phyloP scores from a whole-genome alignment of 2,329 filamentous ascomycete genomes.

The Fusarium sp. region DNA sequence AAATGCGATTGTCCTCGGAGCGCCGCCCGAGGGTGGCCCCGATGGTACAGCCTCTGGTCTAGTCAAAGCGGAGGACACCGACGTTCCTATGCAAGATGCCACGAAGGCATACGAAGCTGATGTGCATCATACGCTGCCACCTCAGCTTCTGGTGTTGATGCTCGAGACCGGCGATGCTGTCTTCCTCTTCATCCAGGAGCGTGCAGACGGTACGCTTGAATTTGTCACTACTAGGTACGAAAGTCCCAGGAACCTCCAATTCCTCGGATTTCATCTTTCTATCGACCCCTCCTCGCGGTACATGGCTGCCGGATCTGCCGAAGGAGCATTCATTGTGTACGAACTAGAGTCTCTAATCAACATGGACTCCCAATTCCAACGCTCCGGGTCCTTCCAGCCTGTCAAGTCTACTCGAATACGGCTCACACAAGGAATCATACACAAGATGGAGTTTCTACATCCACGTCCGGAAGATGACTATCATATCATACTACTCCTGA shows the following conservation, averaged over 20 bases:
- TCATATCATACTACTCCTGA: slow-evolving; percentile 83
- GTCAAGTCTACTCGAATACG: slow-evolving; percentile 66
- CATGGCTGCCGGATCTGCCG: slow-evolving; percentile 78
- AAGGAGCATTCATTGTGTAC: slow-evolving; percentile 80
- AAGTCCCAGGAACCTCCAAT: slow-evolving; percentile 71
- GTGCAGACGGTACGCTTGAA: slow-evolving; percentile 61
- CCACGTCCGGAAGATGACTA: slow-evolving; percentile 76
- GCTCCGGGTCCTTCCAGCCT: slow-evolving; percentile 66
- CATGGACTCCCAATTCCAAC: slow-evolving; percentile 66
- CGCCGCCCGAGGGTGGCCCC: slow-evolving; percentile 53
- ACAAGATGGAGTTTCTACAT: slow-evolving; percentile 89
- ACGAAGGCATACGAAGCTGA: slow-evolving; percentile 19
- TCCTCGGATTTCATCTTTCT: slow-evolving; percentile 76
- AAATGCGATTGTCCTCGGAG: slow-evolving; percentile 82
- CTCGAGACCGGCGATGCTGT: slow-evolving; percentile 81
- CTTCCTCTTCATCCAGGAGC: slow-evolving; percentile 78
- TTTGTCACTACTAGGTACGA: slow-evolving; percentile 75
- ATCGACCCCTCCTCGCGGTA: slow-evolving; percentile 83
- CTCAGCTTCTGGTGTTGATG: slow-evolving; percentile 85
- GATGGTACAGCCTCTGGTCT: slow-evolving; percentile 43
- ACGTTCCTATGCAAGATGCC: slow-evolving; percentile 56
- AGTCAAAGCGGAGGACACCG: slow-evolving; percentile 60
- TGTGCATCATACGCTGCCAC: slow-evolving; percentile 66
- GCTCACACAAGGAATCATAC: slow-evolving; percentile 78
- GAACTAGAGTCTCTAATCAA: slow-evolving; percentile 72